These are phyloP conservation scores for Lupinus albus DNA, from an alignment of 306 rosid species.

Conservation along the genomic window DNA sequence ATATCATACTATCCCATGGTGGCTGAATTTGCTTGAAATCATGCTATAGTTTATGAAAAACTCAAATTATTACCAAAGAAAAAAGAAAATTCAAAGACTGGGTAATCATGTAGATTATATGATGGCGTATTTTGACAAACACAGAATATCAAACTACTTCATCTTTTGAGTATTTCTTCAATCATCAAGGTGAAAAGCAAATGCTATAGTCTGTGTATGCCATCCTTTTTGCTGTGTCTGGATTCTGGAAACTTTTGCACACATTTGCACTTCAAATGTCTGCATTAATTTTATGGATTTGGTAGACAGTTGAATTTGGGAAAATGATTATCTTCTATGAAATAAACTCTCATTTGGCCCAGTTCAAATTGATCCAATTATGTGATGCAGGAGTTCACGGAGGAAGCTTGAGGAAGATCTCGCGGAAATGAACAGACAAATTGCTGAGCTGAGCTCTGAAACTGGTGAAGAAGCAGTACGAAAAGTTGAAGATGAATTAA, in stretches of 20 bases:
- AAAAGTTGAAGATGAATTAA: constrained; percentile 84
- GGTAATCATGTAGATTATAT: background rate
- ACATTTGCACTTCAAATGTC: background rate
- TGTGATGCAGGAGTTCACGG: constrained; percentile 64
- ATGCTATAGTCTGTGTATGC: background rate
- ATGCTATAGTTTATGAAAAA: background rate
- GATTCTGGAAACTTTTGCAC: background rate
- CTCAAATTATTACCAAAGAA: background rate
- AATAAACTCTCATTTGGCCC: constrained; percentile 2
- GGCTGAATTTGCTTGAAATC: constrained; percentile 15
- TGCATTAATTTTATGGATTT: background rate
- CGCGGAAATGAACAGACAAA: constrained; percentile 54
- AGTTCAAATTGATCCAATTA: constrained; percentile 24
- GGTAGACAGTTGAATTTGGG: background rate
- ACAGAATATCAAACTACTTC: constrained; percentile 9
- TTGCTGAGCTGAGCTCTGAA: constrained; percentile 74
- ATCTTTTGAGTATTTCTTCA: background rate
- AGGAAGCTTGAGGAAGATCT: constrained; percentile 80
- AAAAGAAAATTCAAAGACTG: background rate
- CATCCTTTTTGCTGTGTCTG: background rate
- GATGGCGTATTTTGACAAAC: background rate
- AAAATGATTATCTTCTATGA: constrained; percentile 22
- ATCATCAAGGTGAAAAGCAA: constrained; percentile 2
- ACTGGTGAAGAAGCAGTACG: constrained; percentile 77
- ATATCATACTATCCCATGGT: background rate